Conservation (phyloP, 2,329 filamentous ascomycete species). For the Hymenoscyphus fraxineus region DNA sequence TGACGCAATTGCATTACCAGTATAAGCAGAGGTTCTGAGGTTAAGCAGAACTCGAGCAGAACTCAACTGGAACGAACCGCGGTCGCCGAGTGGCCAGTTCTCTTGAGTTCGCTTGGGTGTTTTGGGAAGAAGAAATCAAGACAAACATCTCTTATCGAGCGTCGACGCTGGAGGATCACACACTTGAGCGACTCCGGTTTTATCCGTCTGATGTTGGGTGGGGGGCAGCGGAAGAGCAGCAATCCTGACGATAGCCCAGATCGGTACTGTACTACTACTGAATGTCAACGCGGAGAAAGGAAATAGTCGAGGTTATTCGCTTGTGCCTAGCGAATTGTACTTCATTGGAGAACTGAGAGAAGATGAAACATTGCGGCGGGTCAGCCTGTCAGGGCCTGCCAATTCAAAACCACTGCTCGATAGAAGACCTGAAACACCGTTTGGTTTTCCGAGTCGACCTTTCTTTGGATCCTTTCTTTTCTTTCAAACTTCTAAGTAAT, state of each 20-base stretch:
- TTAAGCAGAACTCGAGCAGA: background rate
- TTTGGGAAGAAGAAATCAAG: conserved; percentile 3
- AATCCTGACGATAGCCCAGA: background rate
- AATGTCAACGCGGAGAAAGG: conserved; percentile 6
- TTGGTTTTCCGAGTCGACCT: conserved; percentile 9
- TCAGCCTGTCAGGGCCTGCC: conserved; percentile 12
- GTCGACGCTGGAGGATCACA: conserved; percentile 25
- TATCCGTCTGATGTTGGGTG: conserved; percentile 21
- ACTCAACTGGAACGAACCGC: background rate
- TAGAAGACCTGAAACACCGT: conserved; percentile 18
- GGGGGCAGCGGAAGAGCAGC: conserved; percentile 1
- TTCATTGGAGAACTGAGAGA: conserved; percentile 27
- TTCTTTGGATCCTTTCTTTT: conserved; percentile 1
- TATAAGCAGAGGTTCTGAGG: no score
- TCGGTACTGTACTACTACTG: background rate
- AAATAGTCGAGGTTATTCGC: conserved; percentile 18
- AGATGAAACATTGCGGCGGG: conserved; percentile 27
- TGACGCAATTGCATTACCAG: background rate
- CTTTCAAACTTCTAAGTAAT: conserved; percentile 21
- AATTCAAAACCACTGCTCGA: conserved; percentile 21
- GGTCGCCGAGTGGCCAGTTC: conserved; percentile 6
- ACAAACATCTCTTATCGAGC: background rate
- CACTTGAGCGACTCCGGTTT: conserved; percentile 11
- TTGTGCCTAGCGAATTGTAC: conserved; percentile 4
- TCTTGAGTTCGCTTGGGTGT: background rate